phyloP scores from a whole-genome alignment of 192 early-diverging fungal genomes.

The Cetraspora pellucida region DNA sequence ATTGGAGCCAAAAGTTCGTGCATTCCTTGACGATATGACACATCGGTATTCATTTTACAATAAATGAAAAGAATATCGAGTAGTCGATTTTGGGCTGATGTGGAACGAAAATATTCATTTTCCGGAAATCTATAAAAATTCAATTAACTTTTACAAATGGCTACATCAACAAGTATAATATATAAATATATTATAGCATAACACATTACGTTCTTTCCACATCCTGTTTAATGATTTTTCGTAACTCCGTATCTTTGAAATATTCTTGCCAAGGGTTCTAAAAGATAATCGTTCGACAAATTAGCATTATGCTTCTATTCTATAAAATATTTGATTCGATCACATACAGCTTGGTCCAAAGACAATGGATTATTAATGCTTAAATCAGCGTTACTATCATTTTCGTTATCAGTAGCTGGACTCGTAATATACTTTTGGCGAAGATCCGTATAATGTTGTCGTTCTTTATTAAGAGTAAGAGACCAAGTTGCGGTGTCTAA shows the following conservation, averaged over 20 bases:
- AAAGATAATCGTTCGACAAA: not conserved
- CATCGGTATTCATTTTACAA: conserved; percentile 81
- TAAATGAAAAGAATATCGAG: conserved; percentile 88
- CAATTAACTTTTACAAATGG: not conserved
- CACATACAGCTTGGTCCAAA: conserved; percentile 63
- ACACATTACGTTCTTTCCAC: conserved; percentile 82
- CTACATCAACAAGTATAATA: not conserved
- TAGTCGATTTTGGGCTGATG: conserved; percentile 68
- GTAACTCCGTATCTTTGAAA: conserved; percentile 84
- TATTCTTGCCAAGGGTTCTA: conserved; percentile 94
- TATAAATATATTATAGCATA: not conserved
- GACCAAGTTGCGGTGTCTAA: conserved; percentile 62
- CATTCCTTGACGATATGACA: conserved; percentile 98
- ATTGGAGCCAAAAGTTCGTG: conserved; percentile 91
- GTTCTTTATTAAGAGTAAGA: conserved; percentile 60
- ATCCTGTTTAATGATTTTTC: conserved; percentile 85
- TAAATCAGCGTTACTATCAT: conserved; percentile 57
- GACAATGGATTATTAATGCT: conserved; percentile 85
- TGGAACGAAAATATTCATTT: conserved; percentile 72
- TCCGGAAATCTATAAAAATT: conserved; percentile 79
- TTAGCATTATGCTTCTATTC: no score
- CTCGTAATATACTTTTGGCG: conserved; percentile 68
- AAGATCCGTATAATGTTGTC: conserved; percentile 68
- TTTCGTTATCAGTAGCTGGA: conserved; percentile 52
- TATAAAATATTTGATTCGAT: not conserved